These are phyloP conservation scores for Candida andamanensis DNA, from an alignment of 805 yeast genomes.

Conservation along the genomic window DNA sequence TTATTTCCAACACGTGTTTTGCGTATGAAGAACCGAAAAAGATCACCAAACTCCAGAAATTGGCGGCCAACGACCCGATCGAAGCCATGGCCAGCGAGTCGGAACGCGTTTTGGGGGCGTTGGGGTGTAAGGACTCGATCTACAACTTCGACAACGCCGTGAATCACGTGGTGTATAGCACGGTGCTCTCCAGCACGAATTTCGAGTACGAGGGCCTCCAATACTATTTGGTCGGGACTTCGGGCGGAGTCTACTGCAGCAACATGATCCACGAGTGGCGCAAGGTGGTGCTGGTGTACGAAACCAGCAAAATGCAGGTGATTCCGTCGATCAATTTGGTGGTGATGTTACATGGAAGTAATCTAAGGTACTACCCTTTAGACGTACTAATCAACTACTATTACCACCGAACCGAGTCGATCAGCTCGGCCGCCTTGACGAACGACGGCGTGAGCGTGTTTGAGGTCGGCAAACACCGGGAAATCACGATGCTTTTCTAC, in stretches of 20 bases:
- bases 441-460: slow-evolving; percentile 52
- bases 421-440: slow-evolving; percentile 46
- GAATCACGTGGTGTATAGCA: slow-evolving; percentile 27
- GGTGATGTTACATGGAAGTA: slow-evolving; percentile 53
- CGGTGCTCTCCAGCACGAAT: slow-evolving; percentile 38
- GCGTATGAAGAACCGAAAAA: slow-evolving; percentile 55
- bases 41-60: slow-evolving; percentile 47
- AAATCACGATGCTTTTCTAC: slow-evolving; percentile 51
- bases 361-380: slow-evolving; percentile 57
- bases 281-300: slow-evolving; percentile 46
- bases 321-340: slow-evolving; percentile 51
- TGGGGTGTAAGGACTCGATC: slow-evolving; percentile 23
- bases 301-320: slow-evolving; percentile 58
- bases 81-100: slow-evolving; percentile 27
- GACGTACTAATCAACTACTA: slow-evolving; percentile 60
- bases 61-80: slow-evolving; percentile 49
- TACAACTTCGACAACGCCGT: slow-evolving; percentile 17
- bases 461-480: slow-evolving; percentile 64
- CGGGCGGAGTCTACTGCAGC: slow-evolving; percentile 59
- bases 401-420: slow-evolving; percentile 32
- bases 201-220: slow-evolving; percentile 42
- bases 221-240: slow-evolving; percentile 55
- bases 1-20: slow-evolving; percentile 55
- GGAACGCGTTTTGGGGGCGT: slow-evolving; percentile 12
- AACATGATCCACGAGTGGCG: slow-evolving; percentile 49